Conservation (phyloP, 768 basidiomycete genomes). For the Psilocybe tampanensis region DNA sequence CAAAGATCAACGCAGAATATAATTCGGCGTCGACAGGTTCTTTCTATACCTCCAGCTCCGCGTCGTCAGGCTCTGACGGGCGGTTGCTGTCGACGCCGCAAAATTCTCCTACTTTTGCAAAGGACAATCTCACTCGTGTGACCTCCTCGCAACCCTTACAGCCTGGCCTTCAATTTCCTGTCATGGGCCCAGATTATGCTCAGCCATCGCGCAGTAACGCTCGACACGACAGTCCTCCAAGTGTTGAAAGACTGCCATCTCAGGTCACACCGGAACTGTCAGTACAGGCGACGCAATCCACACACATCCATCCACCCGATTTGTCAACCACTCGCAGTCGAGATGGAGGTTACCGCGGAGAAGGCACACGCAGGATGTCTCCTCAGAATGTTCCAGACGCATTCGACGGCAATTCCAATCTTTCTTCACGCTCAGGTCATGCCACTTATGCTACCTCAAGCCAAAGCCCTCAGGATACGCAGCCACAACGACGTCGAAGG, state of each 20-base stretch:
- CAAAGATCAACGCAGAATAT: slow-evolving; percentile 43
- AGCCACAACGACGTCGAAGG: slow-evolving; percentile 14
- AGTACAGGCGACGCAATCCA: neutral
- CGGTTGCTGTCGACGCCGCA: slow-evolving; percentile 7
- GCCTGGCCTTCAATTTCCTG: slow-evolving; percentile 21
- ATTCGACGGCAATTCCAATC: slow-evolving; percentile 3
- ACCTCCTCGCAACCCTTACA: slow-evolving; percentile 21
- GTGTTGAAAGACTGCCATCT: slow-evolving; percentile 26
- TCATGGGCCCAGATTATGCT: neutral
- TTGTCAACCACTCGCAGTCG: slow-evolving; percentile 12
- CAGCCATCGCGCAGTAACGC: neutral
- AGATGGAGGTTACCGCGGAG: slow-evolving; percentile 12
- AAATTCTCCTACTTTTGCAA: slow-evolving; percentile 8
- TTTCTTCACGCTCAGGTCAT: slow-evolving; percentile 11
- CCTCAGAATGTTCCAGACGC: slow-evolving; percentile 5
- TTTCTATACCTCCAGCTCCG: slow-evolving; percentile 27
- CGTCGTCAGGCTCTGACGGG: neutral
- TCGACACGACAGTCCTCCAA: slow-evolving; percentile 22
- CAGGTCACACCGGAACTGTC: slow-evolving; percentile 11
- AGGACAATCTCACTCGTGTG: slow-evolving; percentile 10
- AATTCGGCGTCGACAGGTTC: slow-evolving; percentile 42
- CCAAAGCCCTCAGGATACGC: slow-evolving; percentile 11
- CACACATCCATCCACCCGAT: neutral
- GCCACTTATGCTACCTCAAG: slow-evolving; percentile 10
- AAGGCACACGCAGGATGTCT: slow-evolving; percentile 10